Conservation (phyloP, 106 monocot species). For the Narthecium ossifragum region DNA sequence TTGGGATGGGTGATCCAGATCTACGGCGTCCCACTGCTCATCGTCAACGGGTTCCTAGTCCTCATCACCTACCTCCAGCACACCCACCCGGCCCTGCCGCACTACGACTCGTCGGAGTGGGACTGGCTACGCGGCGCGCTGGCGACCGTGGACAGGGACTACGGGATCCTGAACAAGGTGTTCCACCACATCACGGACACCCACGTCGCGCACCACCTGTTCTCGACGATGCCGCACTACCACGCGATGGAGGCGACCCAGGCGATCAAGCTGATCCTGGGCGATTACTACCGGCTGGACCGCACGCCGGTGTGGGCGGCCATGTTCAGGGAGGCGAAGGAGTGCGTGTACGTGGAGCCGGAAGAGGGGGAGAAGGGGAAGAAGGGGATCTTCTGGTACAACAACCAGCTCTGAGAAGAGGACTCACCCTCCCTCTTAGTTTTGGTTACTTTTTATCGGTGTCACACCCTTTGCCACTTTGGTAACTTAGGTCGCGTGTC, state of each 20-base stretch:
- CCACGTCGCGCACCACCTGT: constrained; percentile 67
- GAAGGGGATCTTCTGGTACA: constrained; percentile 64
- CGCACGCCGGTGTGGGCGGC: constrained; percentile 47
- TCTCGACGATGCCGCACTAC: constrained; percentile 81
- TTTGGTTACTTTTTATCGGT: not conserved
- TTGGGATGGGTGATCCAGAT: constrained; percentile 30
- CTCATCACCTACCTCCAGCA: constrained; percentile 71
- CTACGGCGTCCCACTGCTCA: constrained; percentile 45
- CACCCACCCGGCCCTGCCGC: constrained; percentile 68
- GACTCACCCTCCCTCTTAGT: not conserved
- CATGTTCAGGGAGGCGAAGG: constrained; percentile 60
- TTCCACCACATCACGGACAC: constrained; percentile 68
- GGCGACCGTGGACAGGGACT: constrained; percentile 70
- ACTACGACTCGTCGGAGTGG: constrained; percentile 71
- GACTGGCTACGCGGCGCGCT: constrained; percentile 73
- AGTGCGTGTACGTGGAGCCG: constrained; percentile 65
- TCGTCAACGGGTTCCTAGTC: constrained; percentile 50
- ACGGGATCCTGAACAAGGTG: constrained; percentile 57
- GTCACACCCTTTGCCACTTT: not conserved
- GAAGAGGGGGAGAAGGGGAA: constrained; percentile 17
- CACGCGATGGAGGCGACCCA: constrained; percentile 72
- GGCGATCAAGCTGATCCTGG: constrained; percentile 59
- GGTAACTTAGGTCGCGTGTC: too few relatives aligned
- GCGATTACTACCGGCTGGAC: constrained; percentile 59
- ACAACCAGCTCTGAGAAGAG: constrained; percentile 53